phyloP scores from a whole-genome alignment of 495 filamentous ascomycete species.

The Thozetella sp. region DNA sequence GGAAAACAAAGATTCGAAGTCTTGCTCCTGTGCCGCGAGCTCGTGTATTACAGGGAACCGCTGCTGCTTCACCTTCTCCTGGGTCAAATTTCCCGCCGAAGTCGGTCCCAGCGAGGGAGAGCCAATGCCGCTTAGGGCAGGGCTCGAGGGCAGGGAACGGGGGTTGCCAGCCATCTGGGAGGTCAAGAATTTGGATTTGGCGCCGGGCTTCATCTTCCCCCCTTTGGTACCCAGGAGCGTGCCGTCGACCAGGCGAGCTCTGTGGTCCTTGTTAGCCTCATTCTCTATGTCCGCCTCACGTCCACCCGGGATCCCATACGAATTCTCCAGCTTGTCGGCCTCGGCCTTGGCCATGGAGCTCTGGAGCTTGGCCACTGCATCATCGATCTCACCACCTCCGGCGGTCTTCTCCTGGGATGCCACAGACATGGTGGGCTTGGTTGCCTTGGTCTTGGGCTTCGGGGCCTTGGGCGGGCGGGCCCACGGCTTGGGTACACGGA shows the following conservation, averaged over 20 bases:
- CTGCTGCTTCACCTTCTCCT: conserved; percentile 52
- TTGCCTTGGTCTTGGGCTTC: neutral
- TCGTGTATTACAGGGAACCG: conserved; percentile 72
- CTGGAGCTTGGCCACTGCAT: conserved; percentile 37
- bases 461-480: conserved; percentile 25
- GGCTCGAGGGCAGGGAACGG: conserved; percentile 67
- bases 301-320: conserved; percentile 53
- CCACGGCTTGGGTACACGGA: conserved; percentile 41
- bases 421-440: conserved; percentile 7
- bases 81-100: conserved; percentile 50
- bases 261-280: conserved; percentile 24
- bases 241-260: conserved; percentile 30
- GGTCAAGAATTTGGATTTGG: conserved; percentile 43
- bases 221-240: conserved; percentile 24
- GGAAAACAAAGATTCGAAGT: conserved; percentile 57
- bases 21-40: conserved; percentile 63
- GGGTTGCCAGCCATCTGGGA: conserved; percentile 43
- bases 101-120: conserved; percentile 54
- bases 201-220: conserved; percentile 23
- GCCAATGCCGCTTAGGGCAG: conserved; percentile 52
- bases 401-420: conserved; percentile 9
- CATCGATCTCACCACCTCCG: conserved; percentile 17
- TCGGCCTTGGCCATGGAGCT: conserved; percentile 33
- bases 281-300: conserved; percentile 5
- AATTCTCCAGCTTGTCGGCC: conserved; percentile 48